phyloP scores from a whole-genome alignment of 139 green algal species.

The Chlamydomonas sp. region DNA sequence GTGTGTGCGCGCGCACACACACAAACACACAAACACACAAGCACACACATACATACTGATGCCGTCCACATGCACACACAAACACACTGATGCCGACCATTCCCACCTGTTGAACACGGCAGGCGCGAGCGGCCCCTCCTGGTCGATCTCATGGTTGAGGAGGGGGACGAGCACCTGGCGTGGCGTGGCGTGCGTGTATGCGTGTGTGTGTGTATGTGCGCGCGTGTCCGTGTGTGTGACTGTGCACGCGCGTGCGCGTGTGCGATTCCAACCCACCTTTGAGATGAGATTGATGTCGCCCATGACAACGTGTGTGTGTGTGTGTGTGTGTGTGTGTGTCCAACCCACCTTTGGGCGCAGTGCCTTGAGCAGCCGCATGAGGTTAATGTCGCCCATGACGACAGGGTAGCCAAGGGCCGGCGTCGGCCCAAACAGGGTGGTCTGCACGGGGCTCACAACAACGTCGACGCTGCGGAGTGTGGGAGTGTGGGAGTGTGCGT shows the following conservation, averaged over 20 bases:
- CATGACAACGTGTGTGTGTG: neutral
- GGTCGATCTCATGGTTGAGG: constrained; percentile 56
- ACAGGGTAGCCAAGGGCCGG: constrained; percentile 43
- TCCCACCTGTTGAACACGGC: too few relatives aligned
- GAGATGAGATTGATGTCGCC: neutral
- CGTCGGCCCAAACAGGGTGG: constrained; percentile 19
- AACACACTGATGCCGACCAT: too few relatives aligned
- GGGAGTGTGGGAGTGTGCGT: constrained; percentile 28
- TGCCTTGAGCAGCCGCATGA: constrained; percentile 37
- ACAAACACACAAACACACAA: too few relatives aligned
- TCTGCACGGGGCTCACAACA: constrained; percentile 30
- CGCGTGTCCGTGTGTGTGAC: neutral
- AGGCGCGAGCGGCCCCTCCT: constrained; percentile 20
- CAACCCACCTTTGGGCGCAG: constrained; percentile 34
- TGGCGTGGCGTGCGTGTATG: neutral
- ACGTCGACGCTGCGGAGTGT: constrained; percentile 17
- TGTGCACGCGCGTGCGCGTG: too few relatives aligned
- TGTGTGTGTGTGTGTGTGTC: neutral
- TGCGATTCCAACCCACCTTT: neutral
- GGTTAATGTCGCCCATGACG: constrained; percentile 50
- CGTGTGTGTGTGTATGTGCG: neutral
- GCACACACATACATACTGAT: too few relatives aligned
- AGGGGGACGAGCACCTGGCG: constrained; percentile 47
- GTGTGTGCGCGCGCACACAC: too few relatives aligned
- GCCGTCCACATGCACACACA: too few relatives aligned